Evolutionary conservation across 2,329 filamentous ascomycete species (phyloP).

Genomic region (Ascochyta fabae): DNA sequence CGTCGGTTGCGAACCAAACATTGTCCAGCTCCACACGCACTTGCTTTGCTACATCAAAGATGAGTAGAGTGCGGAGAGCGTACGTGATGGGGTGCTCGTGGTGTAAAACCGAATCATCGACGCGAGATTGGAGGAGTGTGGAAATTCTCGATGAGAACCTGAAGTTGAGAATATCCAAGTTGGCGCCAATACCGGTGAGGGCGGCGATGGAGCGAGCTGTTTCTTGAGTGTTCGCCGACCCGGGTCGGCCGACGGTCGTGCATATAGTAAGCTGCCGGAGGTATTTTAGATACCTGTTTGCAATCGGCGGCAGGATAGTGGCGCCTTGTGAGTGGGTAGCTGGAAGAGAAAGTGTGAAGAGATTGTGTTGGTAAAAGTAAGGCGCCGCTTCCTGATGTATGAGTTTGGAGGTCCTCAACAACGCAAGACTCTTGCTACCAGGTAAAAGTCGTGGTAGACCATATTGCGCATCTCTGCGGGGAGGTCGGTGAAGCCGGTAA

Average conservation of each 20-base stretch:
- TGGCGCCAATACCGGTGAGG: background rate
- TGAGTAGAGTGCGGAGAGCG: background rate
- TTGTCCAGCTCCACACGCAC: background rate
- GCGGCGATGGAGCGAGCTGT: background rate
- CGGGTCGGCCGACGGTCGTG: background rate
- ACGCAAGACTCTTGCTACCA: constrained; percentile 5
- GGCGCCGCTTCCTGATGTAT: constrained; percentile 28
- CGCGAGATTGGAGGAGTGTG: background rate
- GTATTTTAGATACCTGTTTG: background rate
- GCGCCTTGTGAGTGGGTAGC: background rate
- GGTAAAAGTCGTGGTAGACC: constrained; percentile 22
- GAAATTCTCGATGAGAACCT: background rate
- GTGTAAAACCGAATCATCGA: constrained; percentile 1
- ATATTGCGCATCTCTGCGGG: constrained; percentile 30
- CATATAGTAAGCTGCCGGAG: background rate
- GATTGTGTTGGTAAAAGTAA: constrained; percentile 31
- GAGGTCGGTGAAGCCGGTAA: constrained; percentile 19
- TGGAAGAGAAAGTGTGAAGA: constrained; percentile 22
- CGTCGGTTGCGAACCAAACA: constrained; percentile 4
- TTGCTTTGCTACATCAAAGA: background rate
- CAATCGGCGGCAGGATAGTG: background rate
- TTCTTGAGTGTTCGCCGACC: background rate
- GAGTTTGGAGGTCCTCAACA: constrained; percentile 25
- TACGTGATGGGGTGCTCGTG: background rate
- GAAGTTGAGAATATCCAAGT: background rate